Percentiles rank a stretch among this genome's conserved stretches.
These are phyloP conservation scores for Pleurozium schreberi DNA, from an alignment of 225 moss, liverwort and hornwort genomes.

Conservation along the genomic window DNA sequence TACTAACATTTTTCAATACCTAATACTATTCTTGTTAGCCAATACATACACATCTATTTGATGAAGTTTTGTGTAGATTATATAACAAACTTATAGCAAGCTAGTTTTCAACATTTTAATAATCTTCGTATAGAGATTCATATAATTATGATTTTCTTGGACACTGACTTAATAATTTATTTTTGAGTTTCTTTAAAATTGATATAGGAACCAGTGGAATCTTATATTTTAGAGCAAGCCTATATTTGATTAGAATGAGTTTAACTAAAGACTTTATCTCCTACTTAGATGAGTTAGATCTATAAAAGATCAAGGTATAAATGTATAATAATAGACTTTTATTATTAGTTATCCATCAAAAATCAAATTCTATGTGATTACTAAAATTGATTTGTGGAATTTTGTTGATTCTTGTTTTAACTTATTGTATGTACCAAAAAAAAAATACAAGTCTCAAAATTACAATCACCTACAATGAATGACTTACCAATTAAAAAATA, in stretches of 20 bases:
- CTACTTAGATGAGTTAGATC: too few relatives aligned
- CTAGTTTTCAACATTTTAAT: not conserved
- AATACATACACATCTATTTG: not conserved
- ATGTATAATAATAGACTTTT: not conserved
- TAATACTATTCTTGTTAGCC: too few relatives aligned
- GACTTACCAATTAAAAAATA: not conserved
- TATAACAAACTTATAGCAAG: too few relatives aligned
- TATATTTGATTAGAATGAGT: not conserved
- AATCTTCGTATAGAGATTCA: not conserved
- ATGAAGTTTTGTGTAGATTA: not conserved
- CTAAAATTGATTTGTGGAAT: too few relatives aligned
- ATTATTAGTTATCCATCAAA: too few relatives aligned
- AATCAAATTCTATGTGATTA: too few relatives aligned
- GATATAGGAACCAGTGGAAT: not conserved
- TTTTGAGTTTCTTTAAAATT: too few relatives aligned
- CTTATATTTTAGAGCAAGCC: not conserved
- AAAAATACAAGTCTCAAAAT: not conserved
- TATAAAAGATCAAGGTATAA: not conserved
- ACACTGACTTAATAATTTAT: not conserved
- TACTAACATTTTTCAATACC: not conserved
- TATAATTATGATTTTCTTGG: too few relatives aligned
- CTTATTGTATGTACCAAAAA: too few relatives aligned
- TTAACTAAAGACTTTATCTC: not conserved
- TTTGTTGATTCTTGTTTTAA: not conserved
- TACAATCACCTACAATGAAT: not conserved